Evolutionary conservation across 768 basidiomycete genomes (phyloP).

Genomic region (Lactarius sp.): DNA sequence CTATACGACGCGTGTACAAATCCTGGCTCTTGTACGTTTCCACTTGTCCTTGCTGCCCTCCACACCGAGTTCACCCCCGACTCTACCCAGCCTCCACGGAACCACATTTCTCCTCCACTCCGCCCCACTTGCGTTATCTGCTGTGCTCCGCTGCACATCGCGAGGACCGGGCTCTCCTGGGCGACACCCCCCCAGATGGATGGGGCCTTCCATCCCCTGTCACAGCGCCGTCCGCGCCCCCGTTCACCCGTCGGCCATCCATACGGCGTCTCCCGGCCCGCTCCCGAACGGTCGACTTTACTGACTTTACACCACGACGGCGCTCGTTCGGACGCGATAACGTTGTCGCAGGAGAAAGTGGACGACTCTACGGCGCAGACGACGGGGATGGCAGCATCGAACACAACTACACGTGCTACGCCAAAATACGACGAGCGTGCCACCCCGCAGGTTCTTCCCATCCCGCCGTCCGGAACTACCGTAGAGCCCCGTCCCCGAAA

Average conservation of each 20-base stretch:
- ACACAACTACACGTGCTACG: background rate
- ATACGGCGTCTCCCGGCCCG: conserved; percentile 40
- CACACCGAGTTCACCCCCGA: too few species aligned
- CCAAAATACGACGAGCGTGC: conserved; percentile 16
- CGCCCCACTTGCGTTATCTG: too few species aligned
- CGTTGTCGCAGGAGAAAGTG: conserved; percentile 16
- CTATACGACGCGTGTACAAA: too few species aligned
- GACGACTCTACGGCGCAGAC: conserved; percentile 10
- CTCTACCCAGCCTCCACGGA: too few species aligned
- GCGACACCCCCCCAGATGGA: too few species aligned
- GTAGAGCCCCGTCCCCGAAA: conserved; percentile 13
- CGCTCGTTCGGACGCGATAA: conserved; percentile 44
- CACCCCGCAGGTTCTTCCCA: conserved; percentile 21
- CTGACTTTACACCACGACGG: conserved; percentile 64
- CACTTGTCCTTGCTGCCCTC: too few species aligned
- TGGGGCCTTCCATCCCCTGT: too few species aligned
- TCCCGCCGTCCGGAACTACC: conserved; percentile 22
- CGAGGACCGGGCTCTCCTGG: too few species aligned
- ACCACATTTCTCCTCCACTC: too few species aligned
- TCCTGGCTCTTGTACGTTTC: too few species aligned
- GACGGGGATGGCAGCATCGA: background rate
- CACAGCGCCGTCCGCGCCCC: background rate
- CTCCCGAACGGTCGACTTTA: conserved; percentile 60
- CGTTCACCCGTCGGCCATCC: conserved; percentile 38
- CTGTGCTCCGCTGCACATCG: too few species aligned